Evolutionary conservation across 352 stramenopile genomes (phyloP).

Genomic region (Phytopythium montanum): DNA sequence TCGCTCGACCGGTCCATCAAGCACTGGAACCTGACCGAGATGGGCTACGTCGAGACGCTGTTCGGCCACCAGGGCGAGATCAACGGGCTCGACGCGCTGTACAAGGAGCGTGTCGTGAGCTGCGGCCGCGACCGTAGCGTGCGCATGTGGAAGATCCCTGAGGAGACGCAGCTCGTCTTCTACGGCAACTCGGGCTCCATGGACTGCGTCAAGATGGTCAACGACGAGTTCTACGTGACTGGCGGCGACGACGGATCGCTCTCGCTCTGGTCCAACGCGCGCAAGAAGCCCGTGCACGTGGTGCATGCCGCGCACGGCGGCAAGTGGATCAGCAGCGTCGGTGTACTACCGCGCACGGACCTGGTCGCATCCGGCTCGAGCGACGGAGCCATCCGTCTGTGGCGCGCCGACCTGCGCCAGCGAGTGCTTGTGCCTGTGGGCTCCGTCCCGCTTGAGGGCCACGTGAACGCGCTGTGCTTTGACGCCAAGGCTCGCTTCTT

Average conservation of each 20-base stretch:
- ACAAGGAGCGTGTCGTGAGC: conserved; percentile 90
- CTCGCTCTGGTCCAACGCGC: conserved; percentile 90
- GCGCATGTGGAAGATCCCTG: conserved; percentile 94
- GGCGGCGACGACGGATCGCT: conserved; percentile 89
- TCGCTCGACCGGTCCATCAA: conserved; percentile 93
- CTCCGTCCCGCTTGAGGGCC: conserved; percentile 68
- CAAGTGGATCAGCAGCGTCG: conserved; percentile 89
- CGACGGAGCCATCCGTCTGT: conserved; percentile 91
- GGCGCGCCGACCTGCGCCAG: conserved; percentile 78
- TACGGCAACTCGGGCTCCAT: conserved; percentile 89
- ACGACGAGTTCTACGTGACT: conserved; percentile 91
- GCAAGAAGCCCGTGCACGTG: conserved; percentile 91
- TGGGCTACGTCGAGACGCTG: conserved; percentile 94
- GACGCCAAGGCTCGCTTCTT: conserved; percentile 85
- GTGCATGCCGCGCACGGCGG: conserved; percentile 86
- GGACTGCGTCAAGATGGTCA: conserved; percentile 91
- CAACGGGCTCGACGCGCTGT: conserved; percentile 86
- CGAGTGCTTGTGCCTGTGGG: conserved; percentile 64
- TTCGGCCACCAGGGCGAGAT: conserved; percentile 92
- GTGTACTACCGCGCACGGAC: conserved; percentile 88
- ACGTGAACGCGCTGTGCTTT: conserved; percentile 73
- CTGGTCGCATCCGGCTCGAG: conserved; percentile 89
- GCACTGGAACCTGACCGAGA: conserved; percentile 95
- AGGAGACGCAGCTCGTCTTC: conserved; percentile 94
- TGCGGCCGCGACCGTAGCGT: conserved; percentile 90